Base-by-base conservation (phyloP, 805 yeast genomes). In the Lachancea dasiensis region DNA sequence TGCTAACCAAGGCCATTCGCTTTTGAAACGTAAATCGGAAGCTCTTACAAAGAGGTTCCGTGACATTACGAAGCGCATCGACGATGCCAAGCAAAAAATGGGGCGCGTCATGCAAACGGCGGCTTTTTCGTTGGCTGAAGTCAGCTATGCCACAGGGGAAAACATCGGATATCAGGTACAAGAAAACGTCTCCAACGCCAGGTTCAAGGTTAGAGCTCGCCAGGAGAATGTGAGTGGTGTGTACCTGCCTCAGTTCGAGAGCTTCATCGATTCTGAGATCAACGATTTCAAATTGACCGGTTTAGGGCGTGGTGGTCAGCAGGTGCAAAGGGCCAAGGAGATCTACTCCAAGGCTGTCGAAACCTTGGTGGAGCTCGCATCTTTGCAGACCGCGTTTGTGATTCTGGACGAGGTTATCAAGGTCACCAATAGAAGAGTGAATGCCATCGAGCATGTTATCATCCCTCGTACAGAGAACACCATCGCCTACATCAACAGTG, bases 61-160 rank as follows among this genome's bases (percentile, higher is more conserved):
- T 64, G 98, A 90, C 51, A 90, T 90, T 55, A 87, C 97, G 13
- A 84, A 75, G 60, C 71, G 95, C 62, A 90, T 90, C 58, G 96
- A 92, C 60, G 95, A 86, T 51, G 81, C 97, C 30, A 90, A 90
- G 67, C 77, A 90, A 52, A 92, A 90, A 69, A 90, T 92, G 97
- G 98, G 97, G 35, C 73, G 90, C 48, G 95, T 90, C 30, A 90
- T 90, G 97, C 97, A 92, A 61, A 84, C 95, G 0, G 98, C 98
- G 2, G 94, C 97, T 1, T 90, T 90, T 61, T 89, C 97, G 6
- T 72, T 90, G 52, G 97, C 97, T 3, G 98, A 90, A 62, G 97
- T 90, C 32, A 81, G 92, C 31, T 92, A 92, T 58, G 98, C 98
- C 18, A 90, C 97, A 2, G 97, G 97, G 42, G 96, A 87, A 55